Conservation (phyloP, 176 grass and related monocot genomes). For the Oryza glaberrima region DNA sequence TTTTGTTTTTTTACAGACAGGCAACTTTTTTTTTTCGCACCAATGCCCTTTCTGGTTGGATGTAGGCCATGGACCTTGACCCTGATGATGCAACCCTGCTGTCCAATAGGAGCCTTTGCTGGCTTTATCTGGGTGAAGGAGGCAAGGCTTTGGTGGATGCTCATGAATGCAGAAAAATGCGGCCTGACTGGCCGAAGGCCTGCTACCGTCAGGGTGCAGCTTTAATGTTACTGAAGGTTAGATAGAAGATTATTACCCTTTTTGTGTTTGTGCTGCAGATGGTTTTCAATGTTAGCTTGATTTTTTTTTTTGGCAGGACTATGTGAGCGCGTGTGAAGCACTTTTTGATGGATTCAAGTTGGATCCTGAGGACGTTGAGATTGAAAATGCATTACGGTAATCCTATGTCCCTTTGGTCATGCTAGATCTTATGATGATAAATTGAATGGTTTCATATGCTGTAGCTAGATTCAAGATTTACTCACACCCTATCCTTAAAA, state of each 20-base stretch:
- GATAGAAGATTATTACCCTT: not conserved
- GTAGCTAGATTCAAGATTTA: too few relatives aligned
- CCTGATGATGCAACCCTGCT: slow-evolving; percentile 37
- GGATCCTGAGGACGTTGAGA: slow-evolving; percentile 21
- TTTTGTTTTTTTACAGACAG: not conserved
- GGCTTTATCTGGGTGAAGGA: slow-evolving; percentile 24
- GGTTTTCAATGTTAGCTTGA: not conserved
- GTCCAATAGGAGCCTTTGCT: slow-evolving; percentile 24
- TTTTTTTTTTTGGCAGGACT: slow-evolving; percentile 40
- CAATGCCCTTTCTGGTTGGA: not conserved
- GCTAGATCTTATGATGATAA: too few relatives aligned
- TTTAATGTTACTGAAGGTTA: slow-evolving; percentile 36
- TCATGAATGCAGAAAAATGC: slow-evolving; percentile 31
- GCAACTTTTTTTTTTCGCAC: not conserved
- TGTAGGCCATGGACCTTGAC: slow-evolving; percentile 45
- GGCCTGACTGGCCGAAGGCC: slow-evolving; percentile 48
- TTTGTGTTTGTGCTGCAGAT: not conserved
- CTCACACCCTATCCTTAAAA: too few relatives aligned
- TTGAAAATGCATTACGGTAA: slow-evolving; percentile 19
- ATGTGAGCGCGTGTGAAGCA: slow-evolving; percentile 28
- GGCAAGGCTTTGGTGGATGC: slow-evolving; percentile 34
- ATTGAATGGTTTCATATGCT: too few relatives aligned
- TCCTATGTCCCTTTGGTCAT: not conserved
- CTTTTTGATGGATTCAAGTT: slow-evolving; percentile 41
- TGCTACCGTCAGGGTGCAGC: slow-evolving; percentile 31